Percentiles rank a stretch among this genome's conserved stretches.
phyloP scores from a whole-genome alignment of 2,329 filamentous ascomycete genomes.

The Beauveria medogensis region DNA sequence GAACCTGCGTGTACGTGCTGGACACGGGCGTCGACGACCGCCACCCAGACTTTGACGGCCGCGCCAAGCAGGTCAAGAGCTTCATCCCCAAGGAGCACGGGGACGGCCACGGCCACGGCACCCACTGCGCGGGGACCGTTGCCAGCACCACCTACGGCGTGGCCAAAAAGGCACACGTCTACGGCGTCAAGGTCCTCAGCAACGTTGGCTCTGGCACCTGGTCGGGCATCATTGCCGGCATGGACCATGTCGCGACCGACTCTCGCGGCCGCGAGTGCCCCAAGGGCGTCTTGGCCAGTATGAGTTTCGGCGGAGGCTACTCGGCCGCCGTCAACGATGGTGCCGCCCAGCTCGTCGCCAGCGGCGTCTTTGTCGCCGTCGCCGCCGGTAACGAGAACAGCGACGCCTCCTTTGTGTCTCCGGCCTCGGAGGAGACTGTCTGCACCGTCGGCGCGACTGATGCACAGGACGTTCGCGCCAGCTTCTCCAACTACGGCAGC shows the following conservation, averaged over 20 bases:
- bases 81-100: conserved; percentile 27
- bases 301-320: conserved; percentile 44
- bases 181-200: conserved; percentile 38
- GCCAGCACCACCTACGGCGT: conserved; percentile 35
- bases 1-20: conserved; percentile 36
- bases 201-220: conserved; percentile 27
- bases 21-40: conserved; percentile 33
- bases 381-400: conserved; percentile 43
- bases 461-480: conserved; percentile 27
- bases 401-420: conserved; percentile 34
- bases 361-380: conserved; percentile 44
- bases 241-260: conserved; percentile 33
- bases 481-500: conserved; percentile 42
- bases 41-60: conserved; percentile 34
- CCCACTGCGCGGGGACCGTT: conserved; percentile 39
- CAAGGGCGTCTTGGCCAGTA: conserved; percentile 41
- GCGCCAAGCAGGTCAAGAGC: conserved; percentile 32
- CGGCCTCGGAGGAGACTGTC: conserved; percentile 34
- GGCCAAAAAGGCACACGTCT: conserved; percentile 35
- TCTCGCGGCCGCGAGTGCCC: conserved; percentile 27
- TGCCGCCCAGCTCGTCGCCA: conserved; percentile 32
- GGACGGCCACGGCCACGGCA: conserved; percentile 40
- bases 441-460: conserved; percentile 43
- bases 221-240: conserved; percentile 35
- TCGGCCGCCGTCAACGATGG: conserved; percentile 40